phyloP scores from a whole-genome alignment of 2,329 filamentous ascomycete species.

The Hysterium pulicare region DNA sequence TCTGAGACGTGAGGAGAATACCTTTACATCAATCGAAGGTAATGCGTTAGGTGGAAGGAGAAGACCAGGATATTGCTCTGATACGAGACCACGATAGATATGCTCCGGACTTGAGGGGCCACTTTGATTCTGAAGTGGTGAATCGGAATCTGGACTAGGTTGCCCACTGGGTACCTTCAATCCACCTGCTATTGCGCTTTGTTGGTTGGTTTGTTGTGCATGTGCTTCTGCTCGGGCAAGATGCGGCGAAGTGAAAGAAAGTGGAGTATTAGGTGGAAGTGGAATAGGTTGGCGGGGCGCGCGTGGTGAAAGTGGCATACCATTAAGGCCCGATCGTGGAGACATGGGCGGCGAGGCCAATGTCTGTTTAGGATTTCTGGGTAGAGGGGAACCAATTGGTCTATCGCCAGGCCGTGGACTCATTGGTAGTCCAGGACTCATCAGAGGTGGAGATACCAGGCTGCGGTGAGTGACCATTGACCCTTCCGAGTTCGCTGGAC shows the following conservation, averaged over 20 bases:
- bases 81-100: slow-evolving; percentile 74
- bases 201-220: slow-evolving; percentile 21
- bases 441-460: slow-evolving; percentile 44
- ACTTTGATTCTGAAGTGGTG: slow-evolving; percentile 20
- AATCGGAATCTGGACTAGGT: slow-evolving; percentile 31
- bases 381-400: slow-evolving; percentile 57
- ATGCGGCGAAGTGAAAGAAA: slow-evolving; percentile 57
- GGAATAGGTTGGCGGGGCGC: slow-evolving; percentile 71
- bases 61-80: slow-evolving; percentile 82
- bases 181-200: slow-evolving; percentile 20
- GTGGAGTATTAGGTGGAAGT: slow-evolving; percentile 65
- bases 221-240: slow-evolving; percentile 38
- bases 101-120: slow-evolving; percentile 39
- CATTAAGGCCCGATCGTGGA: slow-evolving; percentile 48
- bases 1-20: slow-evolving; percentile 91
- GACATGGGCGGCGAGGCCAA: slow-evolving; percentile 67
- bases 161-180: slow-evolving; percentile 30
- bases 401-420: slow-evolving; percentile 61
- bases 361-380: slow-evolving; percentile 54
- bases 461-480: slow-evolving; percentile 40
- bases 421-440: slow-evolving; percentile 62
- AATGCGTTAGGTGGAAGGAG: slow-evolving; percentile 85
- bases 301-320: slow-evolving; percentile 65
- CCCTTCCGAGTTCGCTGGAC: slow-evolving; percentile 41
- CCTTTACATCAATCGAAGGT: slow-evolving; percentile 77